These are phyloP conservation scores for Halophytophthora batemanensis DNA, from an alignment of 352 stramenopile species.

Conservation along the genomic window DNA sequence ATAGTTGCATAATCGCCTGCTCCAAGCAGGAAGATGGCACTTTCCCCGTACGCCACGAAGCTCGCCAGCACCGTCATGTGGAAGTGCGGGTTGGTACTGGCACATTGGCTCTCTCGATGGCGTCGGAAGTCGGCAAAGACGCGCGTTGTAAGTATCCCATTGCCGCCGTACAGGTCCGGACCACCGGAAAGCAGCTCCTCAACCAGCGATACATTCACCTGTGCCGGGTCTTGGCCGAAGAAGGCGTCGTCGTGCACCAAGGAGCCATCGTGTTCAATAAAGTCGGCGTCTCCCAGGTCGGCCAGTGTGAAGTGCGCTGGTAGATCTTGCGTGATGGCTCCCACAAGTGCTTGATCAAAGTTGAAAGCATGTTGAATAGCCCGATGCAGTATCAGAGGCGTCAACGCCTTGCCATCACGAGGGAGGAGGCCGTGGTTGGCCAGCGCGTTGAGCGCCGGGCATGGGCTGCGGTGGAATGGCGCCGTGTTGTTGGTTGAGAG, in stretches of 20 bases:
- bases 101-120: conserved; percentile 41
- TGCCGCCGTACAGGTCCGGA: conserved; percentile 24
- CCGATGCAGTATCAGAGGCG: conserved; percentile 25
- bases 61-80: conserved; percentile 29
- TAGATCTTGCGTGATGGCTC: conserved; percentile 28
- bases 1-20: conserved; percentile 37
- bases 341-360: conserved; percentile 27
- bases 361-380: conserved; percentile 42
- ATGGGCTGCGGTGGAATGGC: conserved; percentile 48
- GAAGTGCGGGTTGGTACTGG: conserved; percentile 39
- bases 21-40: conserved; percentile 41
- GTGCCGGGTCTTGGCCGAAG: conserved; percentile 35
- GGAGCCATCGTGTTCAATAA: conserved; percentile 75
- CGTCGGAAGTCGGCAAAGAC: conserved; percentile 42
- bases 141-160: conserved; percentile 11
- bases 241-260: conserved; percentile 57
- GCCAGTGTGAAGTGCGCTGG: conserved; percentile 43
- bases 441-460: conserved; percentile 55
- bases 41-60: conserved; percentile 42
- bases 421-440: conserved; percentile 62
- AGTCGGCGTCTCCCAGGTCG: conserved; percentile 51
- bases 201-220: conserved; percentile 47
- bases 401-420: conserved; percentile 52
- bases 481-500: conserved; percentile 31
- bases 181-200: conserved; percentile 31